Evolutionary conservation across 345 rosid species (phyloP).

Genomic region (Aquilaria sinensis): DNA sequence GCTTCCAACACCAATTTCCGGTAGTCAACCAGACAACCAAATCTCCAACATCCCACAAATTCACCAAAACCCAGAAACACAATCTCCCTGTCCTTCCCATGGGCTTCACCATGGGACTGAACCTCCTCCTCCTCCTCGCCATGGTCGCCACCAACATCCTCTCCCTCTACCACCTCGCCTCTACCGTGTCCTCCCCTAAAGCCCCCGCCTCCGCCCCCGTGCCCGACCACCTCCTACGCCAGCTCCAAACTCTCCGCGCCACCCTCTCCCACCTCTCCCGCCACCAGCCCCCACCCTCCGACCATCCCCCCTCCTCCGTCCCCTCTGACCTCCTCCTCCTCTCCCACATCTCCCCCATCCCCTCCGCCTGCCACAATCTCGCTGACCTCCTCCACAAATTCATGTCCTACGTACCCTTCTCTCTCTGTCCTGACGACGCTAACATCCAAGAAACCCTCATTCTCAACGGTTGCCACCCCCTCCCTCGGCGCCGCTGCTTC

Average conservation of each 20-base stretch:
- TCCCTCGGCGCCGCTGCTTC: slow-evolving; percentile 99
- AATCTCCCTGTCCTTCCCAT: slow-evolving; percentile 12
- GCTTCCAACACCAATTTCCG: too few relatives aligned
- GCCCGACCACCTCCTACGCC: slow-evolving; percentile 82
- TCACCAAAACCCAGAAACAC: too few relatives aligned
- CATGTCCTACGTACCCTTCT: slow-evolving; percentile 83
- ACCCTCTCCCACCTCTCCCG: slow-evolving; percentile 83
- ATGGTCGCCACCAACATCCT: slow-evolving; percentile 98
- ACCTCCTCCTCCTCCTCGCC: slow-evolving; percentile 65
- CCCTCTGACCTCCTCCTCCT: slow-evolving; percentile 65
- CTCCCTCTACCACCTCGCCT: slow-evolving; percentile 91
- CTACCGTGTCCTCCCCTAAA: slow-evolving; percentile 54
- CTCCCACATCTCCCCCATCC: slow-evolving; percentile 75
- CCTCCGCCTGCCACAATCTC: slow-evolving; percentile 82
- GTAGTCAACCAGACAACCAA: slow-evolving; percentile 2
- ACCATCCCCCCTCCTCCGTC: slow-evolving; percentile 14
- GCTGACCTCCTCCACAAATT: slow-evolving; percentile 80
- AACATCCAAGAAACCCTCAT: slow-evolving; percentile 79
- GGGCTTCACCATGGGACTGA: slow-evolving; percentile 93
- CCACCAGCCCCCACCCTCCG: slow-evolving; percentile 44
- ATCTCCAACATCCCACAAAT: neutral
- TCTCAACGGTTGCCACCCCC: slow-evolving; percentile 94
- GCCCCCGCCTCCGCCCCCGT: slow-evolving; percentile 38
- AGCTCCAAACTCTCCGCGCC: slow-evolving; percentile 87
- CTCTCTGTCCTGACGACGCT: slow-evolving; percentile 68